Conservation (phyloP, 2,329 filamentous ascomycete genomes). For the Pseudofabraea citricarpa region DNA sequence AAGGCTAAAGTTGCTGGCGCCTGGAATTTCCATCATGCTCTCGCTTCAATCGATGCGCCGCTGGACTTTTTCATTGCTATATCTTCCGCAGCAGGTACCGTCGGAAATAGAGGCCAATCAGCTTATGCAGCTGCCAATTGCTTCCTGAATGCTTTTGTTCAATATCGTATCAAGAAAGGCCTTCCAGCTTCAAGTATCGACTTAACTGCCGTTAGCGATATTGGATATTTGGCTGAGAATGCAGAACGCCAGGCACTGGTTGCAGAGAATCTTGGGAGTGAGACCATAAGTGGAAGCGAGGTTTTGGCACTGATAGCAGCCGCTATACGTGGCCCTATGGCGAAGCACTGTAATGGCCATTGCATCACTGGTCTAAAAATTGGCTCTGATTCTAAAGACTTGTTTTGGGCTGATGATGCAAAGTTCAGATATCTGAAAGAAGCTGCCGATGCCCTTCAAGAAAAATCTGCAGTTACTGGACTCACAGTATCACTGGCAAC, state of each 20-base stretch:
- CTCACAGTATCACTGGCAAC: constrained; percentile 37
- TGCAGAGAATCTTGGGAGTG: constrained; percentile 22
- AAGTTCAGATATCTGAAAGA: constrained; percentile 44
- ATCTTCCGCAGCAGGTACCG: constrained; percentile 31
- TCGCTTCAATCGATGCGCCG: constrained; percentile 7
- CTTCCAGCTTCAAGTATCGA: constrained; percentile 26
- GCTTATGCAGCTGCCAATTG: constrained; percentile 35
- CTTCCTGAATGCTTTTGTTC: constrained; percentile 31
- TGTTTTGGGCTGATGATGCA: constrained; percentile 50
- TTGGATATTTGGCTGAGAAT: constrained; percentile 21
- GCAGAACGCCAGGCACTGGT: constrained; percentile 18
- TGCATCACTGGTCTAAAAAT: constrained; percentile 51
- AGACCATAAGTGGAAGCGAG: constrained; percentile 48
- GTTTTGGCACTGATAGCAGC: constrained; percentile 48
- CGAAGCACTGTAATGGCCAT: constrained; percentile 40
- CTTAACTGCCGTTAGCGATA: constrained; percentile 25
- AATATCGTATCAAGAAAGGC: constrained; percentile 20
- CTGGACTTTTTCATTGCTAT: constrained; percentile 40
- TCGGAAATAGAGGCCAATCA: constrained; percentile 32
- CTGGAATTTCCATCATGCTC: constrained; percentile 25
- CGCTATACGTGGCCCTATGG: constrained; percentile 42
- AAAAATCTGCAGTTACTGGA: constrained; percentile 13
- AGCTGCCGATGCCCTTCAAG: constrained; percentile 31
- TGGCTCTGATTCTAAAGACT: constrained; percentile 30
- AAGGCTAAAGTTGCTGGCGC: constrained; percentile 31